A percentile compares a stretch with the other conserved stretches of the same genome.
Evolutionary conservation across 2,329 filamentous ascomycete genomes (phyloP).

Genomic region (Fusarium sp.): DNA sequence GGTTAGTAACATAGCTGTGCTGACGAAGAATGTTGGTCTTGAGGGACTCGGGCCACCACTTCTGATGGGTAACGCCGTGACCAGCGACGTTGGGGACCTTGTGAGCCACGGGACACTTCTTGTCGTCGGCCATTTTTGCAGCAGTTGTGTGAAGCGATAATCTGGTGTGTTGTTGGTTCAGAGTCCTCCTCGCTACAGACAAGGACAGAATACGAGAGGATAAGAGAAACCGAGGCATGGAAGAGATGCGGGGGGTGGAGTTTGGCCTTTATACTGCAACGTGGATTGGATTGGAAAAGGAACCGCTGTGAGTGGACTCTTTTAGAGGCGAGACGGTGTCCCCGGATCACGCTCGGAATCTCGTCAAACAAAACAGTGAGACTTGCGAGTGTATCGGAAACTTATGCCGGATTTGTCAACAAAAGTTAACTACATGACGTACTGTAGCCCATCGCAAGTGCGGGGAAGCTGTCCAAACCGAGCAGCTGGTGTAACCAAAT

Average conservation of each 20-base stretch:
- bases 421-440: slow-evolving; percentile 16
- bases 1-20: slow-evolving; percentile 28
- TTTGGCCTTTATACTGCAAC: slow-evolving; percentile 25
- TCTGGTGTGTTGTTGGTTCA: slow-evolving; percentile 3
- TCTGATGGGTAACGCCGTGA: slow-evolving; percentile 26
- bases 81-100: slow-evolving; percentile 31
- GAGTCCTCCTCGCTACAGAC: slow-evolving; percentile 28
- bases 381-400: slow-evolving; percentile 17
- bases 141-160: slow-evolving; percentile 7
- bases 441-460: slow-evolving; percentile 35
- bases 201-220: slow-evolving; percentile 21
- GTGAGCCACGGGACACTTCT: slow-evolving; percentile 34
- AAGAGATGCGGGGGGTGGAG: slow-evolving; percentile 38
- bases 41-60: slow-evolving; percentile 38
- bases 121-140: slow-evolving; percentile 31
- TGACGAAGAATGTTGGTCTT: slow-evolving; percentile 39
- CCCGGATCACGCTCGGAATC: slow-evolving; percentile 33
- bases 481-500: slow-evolving; percentile 15
- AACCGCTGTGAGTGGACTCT: slow-evolving; percentile 17
- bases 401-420: slow-evolving; percentile 32
- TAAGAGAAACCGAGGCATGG: slow-evolving; percentile 33
- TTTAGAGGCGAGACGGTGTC: slow-evolving; percentile 10
- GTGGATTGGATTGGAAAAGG: slow-evolving; percentile 39
- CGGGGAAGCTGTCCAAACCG: slow-evolving; percentile 35
- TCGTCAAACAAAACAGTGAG: slow-evolving; percentile 13